Base-by-base conservation (phyloP, 805 yeast species). In the Torulaspora franciscae region DNA sequence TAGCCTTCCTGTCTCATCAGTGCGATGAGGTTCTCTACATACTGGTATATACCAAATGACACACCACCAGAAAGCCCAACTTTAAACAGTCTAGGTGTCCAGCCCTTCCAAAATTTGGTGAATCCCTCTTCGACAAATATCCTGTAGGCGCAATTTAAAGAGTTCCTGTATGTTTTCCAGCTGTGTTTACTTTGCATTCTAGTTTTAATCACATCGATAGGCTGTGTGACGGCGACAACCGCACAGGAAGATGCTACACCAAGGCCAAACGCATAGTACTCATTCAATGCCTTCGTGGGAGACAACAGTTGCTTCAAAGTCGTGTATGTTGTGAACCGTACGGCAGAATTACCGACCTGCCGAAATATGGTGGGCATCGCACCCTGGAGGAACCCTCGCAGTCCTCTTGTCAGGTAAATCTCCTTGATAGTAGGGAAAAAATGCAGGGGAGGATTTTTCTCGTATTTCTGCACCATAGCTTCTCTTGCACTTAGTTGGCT, bases 181-280 rank as follows among this genome's bases (percentile, higher is more conserved):
- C 83, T 79, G 58, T 81, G 79, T 56, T 80, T 77, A 57, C 88
- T 78, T 65, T 89, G 96, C 78, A 89, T 78, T 58, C 95, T 76
- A 2, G 96, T 79, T 68, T 90, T 90, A 38, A 90, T 66, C 2
- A 87, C 86, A 66, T 90, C 97, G 24, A 90, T 69, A 0, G 97
- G 97, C 66, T 88, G 98, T 0, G 96, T 90, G 0, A 77, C 69
- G 0, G 77, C 79, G 17, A 87, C 85, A 24, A 86, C 95, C 0
- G 88, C 83, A 3, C 76, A 65, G 0, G 93, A 80, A 2, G 95
- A 79, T 1, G 78, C 70, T 8, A 81, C 66, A 4, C 93, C 88
- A 7, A 80, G 46, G 0, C 58, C 64, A 26, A 61, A 61, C 1
- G 70, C 62, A 10, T 67, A 47, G 36, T 64, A 57, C 33, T 65